Base-by-base conservation (phyloP, 164 flowering plant genomes). In the Nelumbo lutea region DNA sequence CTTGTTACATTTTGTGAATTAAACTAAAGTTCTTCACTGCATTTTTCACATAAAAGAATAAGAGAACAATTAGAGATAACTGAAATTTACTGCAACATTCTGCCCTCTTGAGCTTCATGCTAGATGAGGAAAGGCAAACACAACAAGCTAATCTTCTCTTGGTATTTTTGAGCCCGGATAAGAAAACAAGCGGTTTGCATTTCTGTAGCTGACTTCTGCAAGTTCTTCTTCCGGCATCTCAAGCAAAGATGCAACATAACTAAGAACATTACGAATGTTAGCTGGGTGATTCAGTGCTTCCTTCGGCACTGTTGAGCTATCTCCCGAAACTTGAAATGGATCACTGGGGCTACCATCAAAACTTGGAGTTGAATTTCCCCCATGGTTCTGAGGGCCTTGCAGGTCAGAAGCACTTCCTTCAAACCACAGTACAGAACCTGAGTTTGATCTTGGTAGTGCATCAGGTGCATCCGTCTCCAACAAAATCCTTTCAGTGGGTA, bases 381-480 rank as follows among this genome's bases (percentile, higher is more conserved):
- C 79, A 53, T 72, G 78, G 42, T 47, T 64, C 50, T 67, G 68
- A 64, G 75, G 46, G 42, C 74, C 88, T 64, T 76, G 70, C 13
- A 76, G 65, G 15, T 72, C 59, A 41, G 82, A 78, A 67, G 70
- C 67, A 75, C 84, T 89, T 61, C 87, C 84, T 59, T 85, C 88
- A 73, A 87, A 79, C 72, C 81, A 73, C 64, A 64, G 70, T 46
- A 87, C 75, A 42, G 88, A 79, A 66, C 67, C 76, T 60, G 73
- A 51, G 56, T 72, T 63, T 47, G 76, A 72, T 66, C 73, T 85
- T 53, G 99, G 99, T 44, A 88, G 70, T 58, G 92, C 99, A 89
- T 93, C 97, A 50, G 98, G 98, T 64, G 98, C 87, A 85, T 93
- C 98, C n/a, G 97, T 67, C 84, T 88, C 92, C 72, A 88, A 61